A percentile compares a stretch with the other conserved stretches of the same genome.
These are phyloP conservation scores for Russula abietina DNA, from an alignment of 768 basidiomycete species.

Conservation along the genomic window DNA sequence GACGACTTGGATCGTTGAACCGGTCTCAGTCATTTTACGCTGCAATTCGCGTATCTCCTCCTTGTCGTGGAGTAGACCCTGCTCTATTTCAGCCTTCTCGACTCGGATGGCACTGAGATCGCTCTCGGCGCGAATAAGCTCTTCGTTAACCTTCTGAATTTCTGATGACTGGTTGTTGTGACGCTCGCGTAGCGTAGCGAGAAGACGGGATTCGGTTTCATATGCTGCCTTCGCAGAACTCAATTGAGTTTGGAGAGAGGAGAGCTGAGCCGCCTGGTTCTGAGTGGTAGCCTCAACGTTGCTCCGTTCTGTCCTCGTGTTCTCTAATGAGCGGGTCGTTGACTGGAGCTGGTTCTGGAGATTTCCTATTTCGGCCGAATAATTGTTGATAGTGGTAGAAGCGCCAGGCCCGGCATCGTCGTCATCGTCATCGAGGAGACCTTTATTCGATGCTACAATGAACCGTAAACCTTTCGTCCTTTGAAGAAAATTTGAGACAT, in stretches of 20 bases:
- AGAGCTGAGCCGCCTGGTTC: conserved; percentile 66
- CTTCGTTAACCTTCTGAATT: conserved; percentile 64
- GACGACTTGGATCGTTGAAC: conserved; percentile 60
- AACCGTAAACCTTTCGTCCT: not conserved
- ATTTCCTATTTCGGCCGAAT: conserved; percentile 84
- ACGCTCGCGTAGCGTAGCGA: conserved; percentile 64
- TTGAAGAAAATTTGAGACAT: conserved; percentile 29
- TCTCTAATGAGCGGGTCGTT: conserved; percentile 65
- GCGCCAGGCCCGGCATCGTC: conserved; percentile 47
- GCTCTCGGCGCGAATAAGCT: conserved; percentile 86
- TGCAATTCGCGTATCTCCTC: conserved; percentile 88
- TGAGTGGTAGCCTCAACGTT: conserved; percentile 59
- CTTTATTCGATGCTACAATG: conserved; percentile 31
- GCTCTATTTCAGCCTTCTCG: conserved; percentile 90
- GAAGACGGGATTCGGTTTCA: conserved; percentile 72
- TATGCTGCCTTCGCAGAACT: conserved; percentile 77
- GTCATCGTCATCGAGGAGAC: conserved; percentile 75
- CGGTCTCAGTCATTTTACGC: conserved; percentile 74
- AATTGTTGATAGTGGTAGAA: conserved; percentile 56
- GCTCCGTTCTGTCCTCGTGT: conserved; percentile 58
- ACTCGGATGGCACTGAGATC: conserved; percentile 83
- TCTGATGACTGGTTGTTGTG: conserved; percentile 59
- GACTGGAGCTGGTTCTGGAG: conserved; percentile 77
- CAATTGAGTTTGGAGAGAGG: conserved; percentile 76
- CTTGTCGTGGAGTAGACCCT: conserved; percentile 80